Base-by-base conservation (phyloP, 371 early-diverging fungal genomes). In the Parasitella parasitica region DNA sequence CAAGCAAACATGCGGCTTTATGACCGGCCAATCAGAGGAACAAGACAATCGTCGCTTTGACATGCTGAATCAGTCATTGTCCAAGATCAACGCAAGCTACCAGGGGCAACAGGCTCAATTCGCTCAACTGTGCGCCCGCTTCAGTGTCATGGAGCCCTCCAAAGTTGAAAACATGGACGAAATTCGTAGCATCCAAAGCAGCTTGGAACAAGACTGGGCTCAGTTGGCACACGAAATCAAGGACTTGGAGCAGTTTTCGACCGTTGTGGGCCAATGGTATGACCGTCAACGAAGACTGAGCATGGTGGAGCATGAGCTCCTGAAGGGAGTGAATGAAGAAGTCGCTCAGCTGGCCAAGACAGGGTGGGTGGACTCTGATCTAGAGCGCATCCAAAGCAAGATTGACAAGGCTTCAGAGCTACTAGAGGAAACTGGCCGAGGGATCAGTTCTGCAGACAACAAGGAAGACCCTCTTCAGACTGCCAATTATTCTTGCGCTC, bases 401-500 rank as follows among this genome's bases (percentile, higher is more conserved):
- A 52, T 78, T 13, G 48, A 67, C 3, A 62, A 67, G n/a, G 74
- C 76, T 12, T 34, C 61, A 0, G 26, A 36, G 4, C 51, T 68
- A 9, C 54, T 80, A 18, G 61, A 69, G 9, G 65, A 62, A 16
- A 68, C 58, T 11, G 70, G 64, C 1, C 36, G 48, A 20, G 69
- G 62, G 13, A 73, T 78, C 36, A 41, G 51, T 28, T 26, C 60
- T 9, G 66, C 58, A 9, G 60, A 67, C 9, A 60, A 52, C 26
- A 61, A 62, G n/a, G 70, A 73, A 18, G 79, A 78, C 53, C 72
- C 79, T 6, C 46, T 78, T 9, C 71, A 78, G 26, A 79, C 70
- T 0, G 80, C 80, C 32, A 79, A 79, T 32, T 76, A 79, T 26
- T 69, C 80, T 0, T 76, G 80, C 61, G 76, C 76, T 15, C 65